Base-by-base conservation (phyloP, 2,329 filamentous ascomycete species). In the Chalara sp. region DNA sequence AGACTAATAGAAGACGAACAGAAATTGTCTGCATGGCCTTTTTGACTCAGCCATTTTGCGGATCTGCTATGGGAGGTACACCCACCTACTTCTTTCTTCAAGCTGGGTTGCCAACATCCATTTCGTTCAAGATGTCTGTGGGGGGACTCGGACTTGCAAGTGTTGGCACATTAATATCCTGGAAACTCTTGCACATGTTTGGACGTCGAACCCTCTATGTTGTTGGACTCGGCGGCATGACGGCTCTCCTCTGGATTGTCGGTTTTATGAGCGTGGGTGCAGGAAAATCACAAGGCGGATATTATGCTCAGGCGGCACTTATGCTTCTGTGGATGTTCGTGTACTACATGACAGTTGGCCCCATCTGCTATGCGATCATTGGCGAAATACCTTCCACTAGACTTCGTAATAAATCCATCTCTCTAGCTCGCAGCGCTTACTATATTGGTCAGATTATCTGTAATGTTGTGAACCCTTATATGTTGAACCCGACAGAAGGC, bases 1-100 rank as follows among this genome's bases (percentile, higher is more conserved):
- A 70, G 1, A 64, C 68, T 44, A 75, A 74, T 51, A 58, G 70
- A 10, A 66, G 72, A 6, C 70, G 76, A 8, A 78, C 76, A 0
- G 76, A 78, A 58, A 76, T 79, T 32, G 70, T 72, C 2, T 68
- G 70, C 48, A 77, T 81, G 28, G 83, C 80, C 66, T 13, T 50
- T 13, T 33, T 48, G 79, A 79, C 79, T 2, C 81, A 84, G 60
- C 79, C 81, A 13, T 68, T 83, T 3, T 78, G 75, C 48, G 80
- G 81, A 10, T 79, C 80, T 53, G 78, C 80, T 13, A 74, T 84
- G 49, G 78, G 80, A 50, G 79, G 78, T 52, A 84, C 81, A 52
- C 79, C 78, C 4, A 84, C 78, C 4, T 81, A 80, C 60, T 75
- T 75, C 60, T 82, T 81, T 61, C 67, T 75, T 53, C 73, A 78